Evolutionary conservation across 192 early-diverging fungal genomes (phyloP).

Genomic region (Diversispora epigaea): DNA sequence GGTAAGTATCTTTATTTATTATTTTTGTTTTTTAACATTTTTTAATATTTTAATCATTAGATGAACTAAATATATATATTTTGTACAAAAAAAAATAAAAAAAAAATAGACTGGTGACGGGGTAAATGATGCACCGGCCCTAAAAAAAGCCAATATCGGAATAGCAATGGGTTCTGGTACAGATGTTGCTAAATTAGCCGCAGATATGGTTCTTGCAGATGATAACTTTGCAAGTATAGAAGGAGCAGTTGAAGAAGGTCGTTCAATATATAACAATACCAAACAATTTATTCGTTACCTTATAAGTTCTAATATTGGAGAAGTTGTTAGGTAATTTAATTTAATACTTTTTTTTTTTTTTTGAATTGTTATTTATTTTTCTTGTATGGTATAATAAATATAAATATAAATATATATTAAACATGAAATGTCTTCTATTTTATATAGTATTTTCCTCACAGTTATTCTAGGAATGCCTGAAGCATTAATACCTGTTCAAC

Average conservation of each 20-base stretch:
- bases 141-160: conserved; percentile 98
- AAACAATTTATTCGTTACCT: conserved; percentile 99
- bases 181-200: conserved; percentile 96
- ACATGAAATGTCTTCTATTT: not conserved
- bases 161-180: conserved; percentile 98
- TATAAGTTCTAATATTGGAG: conserved; percentile 98
- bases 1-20: conserved; percentile 40
- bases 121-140: conserved; percentile 97
- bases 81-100: not conserved
- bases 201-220: conserved; percentile 97
- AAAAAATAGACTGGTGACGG: conserved; percentile 88
- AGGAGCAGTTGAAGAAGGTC: conserved; percentile 95
- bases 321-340: conserved; percentile 72
- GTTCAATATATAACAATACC: conserved; percentile 98
- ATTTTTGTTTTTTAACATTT: not conserved
- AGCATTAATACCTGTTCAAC: conserved; percentile 95
- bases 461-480: conserved; percentile 96
- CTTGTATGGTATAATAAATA: not conserved
- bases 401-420: not conserved
- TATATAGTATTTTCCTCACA: conserved; percentile 81
- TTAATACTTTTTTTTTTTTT: not conserved
- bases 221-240: conserved; percentile 99
- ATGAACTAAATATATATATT: not conserved
- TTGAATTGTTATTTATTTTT: not conserved
- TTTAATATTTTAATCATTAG: not conserved